Evolutionary conservation across 2,329 filamentous ascomycete genomes (phyloP).

Genomic region (Fusarium pseudoanthophilum): DNA sequence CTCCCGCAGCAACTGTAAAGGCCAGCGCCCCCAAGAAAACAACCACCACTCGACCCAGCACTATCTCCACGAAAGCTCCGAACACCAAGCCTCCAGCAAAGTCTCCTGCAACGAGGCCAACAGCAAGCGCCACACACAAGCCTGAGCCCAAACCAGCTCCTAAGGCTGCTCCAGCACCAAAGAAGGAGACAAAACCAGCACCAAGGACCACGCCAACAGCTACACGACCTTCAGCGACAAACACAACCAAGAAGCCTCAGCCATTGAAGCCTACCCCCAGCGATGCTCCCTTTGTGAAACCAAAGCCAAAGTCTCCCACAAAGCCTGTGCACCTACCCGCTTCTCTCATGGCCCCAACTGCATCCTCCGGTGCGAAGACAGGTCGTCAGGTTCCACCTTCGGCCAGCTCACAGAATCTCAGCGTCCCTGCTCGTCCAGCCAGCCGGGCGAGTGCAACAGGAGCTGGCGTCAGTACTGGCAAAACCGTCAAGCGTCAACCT

Average conservation of each 20-base stretch:
- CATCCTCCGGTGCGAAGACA: slow-evolving; percentile 73
- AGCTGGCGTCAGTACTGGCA: slow-evolving; percentile 36
- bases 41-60: slow-evolving; percentile 33
- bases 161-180: slow-evolving; percentile 43
- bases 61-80: slow-evolving; percentile 41
- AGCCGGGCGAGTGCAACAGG: slow-evolving; percentile 58
- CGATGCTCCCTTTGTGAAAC: slow-evolving; percentile 63
- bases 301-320: slow-evolving; percentile 75
- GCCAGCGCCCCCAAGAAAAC: slow-evolving; percentile 32
- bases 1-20: slow-evolving; percentile 23
- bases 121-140: slow-evolving; percentile 41
- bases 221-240: slow-evolving; percentile 48
- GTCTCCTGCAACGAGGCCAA: slow-evolving; percentile 38
- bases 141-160: slow-evolving; percentile 46
- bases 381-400: slow-evolving; percentile 43
- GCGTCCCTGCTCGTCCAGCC: slow-evolving; percentile 53
- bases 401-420: slow-evolving; percentile 50
- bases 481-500: slow-evolving; percentile 56
- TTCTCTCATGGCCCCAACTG: slow-evolving; percentile 75
- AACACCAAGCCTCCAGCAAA: slow-evolving; percentile 35
- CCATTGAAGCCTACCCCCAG: slow-evolving; percentile 54
- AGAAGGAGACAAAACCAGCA: slow-evolving; percentile 49
- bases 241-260: slow-evolving; percentile 56
- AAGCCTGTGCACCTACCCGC: slow-evolving; percentile 73
- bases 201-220: slow-evolving; percentile 36